Evolutionary conservation across 768 basidiomycete species (phyloP), one percentile per base, ranked within the genome.

Genomic region (Boletus insuetus): DNA sequence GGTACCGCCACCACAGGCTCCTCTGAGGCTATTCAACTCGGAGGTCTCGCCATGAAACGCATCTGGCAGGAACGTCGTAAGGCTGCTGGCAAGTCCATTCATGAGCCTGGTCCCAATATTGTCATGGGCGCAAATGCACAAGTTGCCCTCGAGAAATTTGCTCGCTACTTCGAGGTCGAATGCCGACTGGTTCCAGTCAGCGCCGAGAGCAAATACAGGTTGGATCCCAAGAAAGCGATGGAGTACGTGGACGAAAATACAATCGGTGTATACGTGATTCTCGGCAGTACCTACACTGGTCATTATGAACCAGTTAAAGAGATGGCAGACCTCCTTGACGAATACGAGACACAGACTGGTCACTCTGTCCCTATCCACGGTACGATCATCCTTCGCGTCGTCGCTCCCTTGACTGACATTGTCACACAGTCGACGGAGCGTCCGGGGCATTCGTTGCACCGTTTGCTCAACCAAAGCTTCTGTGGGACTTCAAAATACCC

Each of bases 271-370:
- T 87, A 84, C 58, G 82, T 82, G 53, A 82, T 82, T 54, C 74
- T 83, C 24, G 79, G 77, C 32, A 76, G 86, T 78, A 81, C 78
- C 24, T 79, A 77, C 59, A 82, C 82, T 7, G 82, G 79, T n/a
- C 76, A 76, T 60, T 83, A 78, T 63, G 94, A 96, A 63, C 84
- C 87, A 13, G 94, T 97, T 32, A 82, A 89, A 67, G 89, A 87
- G 67, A 90, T 97, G 84, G 77, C 87, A 1, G 84, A 86, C 40
- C 77, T 90, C 11, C 75, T 93, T 69, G 77, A 79, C 74, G 77
- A 72, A 54, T 85, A 82, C 63, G 78, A 86, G 67, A 66, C 46
- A 19, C 62, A 70, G 56, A 79, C 76, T 0, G 79, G 78, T n/a
- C 67, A 54, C 56, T 69, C 67, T 46, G 74, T 79, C 32, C 77